Conservation (phyloP, 306 rosid species). For the Oemleria cerasiformis region DNA sequence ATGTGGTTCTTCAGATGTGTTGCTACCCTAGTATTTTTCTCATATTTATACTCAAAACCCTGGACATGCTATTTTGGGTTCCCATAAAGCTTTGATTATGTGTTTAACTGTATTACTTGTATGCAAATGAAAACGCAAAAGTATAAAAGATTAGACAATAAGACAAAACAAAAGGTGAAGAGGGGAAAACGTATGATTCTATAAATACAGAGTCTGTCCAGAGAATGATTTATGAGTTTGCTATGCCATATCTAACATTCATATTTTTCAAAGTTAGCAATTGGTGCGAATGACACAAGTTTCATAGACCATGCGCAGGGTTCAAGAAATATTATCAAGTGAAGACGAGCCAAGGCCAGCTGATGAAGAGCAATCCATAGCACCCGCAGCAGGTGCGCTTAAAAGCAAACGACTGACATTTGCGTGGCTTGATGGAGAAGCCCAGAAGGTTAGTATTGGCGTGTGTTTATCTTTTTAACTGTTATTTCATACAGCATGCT, state of each 20-base stretch:
- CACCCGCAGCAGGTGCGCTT: slow-evolving; percentile 58
- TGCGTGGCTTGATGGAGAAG: slow-evolving; percentile 95
- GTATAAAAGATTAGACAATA: too few relatives aligned
- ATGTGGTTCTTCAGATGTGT: too few relatives aligned
- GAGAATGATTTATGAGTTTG: background rate
- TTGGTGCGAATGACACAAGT: slow-evolving; percentile 40
- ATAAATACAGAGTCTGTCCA: background rate
- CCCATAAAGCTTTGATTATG: too few relatives aligned
- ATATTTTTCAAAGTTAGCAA: slow-evolving; percentile 22
- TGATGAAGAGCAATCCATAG: slow-evolving; percentile 43
- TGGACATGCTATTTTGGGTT: too few relatives aligned
- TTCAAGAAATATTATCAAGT: slow-evolving; percentile 55
- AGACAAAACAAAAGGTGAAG: too few relatives aligned
- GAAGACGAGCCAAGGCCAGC: slow-evolving; percentile 34
- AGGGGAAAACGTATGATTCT: too few relatives aligned
- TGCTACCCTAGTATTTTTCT: too few relatives aligned
- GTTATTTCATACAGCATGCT: slow-evolving; percentile 5
- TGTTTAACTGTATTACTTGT: too few relatives aligned
- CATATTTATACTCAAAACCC: too few relatives aligned
- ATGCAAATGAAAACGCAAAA: too few relatives aligned
- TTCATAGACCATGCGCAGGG: slow-evolving; percentile 77
- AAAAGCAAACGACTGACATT: slow-evolving; percentile 66
- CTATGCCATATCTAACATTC: slow-evolving; percentile 11
- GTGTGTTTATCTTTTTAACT: background rate
- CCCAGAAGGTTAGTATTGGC: slow-evolving; percentile 57